Conservation (phyloP, 2,329 filamentous ascomycete species). For the Amylocarpus encephaloides region DNA sequence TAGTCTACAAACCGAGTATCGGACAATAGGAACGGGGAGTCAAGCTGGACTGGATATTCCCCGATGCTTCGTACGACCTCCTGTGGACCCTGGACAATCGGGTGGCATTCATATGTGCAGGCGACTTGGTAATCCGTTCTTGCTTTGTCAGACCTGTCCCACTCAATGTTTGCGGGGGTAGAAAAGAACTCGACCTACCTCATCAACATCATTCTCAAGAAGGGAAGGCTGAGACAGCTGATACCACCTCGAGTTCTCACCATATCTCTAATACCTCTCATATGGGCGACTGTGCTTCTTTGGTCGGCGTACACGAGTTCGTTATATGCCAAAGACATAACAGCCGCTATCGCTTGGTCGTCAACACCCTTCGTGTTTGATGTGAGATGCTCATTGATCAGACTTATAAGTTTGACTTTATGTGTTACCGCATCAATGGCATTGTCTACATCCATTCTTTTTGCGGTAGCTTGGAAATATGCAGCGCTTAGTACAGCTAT, state of each 20-base stretch:
- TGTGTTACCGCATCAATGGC: slow-evolving; percentile 26
- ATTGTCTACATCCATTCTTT: slow-evolving; percentile 18
- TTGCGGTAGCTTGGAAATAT: slow-evolving; percentile 26
- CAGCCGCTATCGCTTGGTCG: slow-evolving; percentile 27
- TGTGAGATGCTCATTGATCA: slow-evolving; percentile 27
- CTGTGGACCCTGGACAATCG: slow-evolving; percentile 23
- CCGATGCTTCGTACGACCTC: slow-evolving; percentile 8
- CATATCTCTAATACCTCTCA: slow-evolving; percentile 31
- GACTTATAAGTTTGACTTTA: slow-evolving; percentile 25
- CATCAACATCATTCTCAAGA: slow-evolving; percentile 22
- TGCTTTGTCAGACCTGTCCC: background rate
- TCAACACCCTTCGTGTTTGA: slow-evolving; percentile 18
- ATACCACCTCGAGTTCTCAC: slow-evolving; percentile 26
- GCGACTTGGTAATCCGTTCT: slow-evolving; percentile 32
- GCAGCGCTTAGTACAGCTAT: slow-evolving; percentile 30
- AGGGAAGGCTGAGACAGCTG: slow-evolving; percentile 12
- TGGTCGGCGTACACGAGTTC: slow-evolving; percentile 28
- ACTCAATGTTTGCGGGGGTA: slow-evolving; percentile 13
- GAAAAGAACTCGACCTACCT: slow-evolving; percentile 11
- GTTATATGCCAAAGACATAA: slow-evolving; percentile 30
- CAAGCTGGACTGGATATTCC: slow-evolving; percentile 20
- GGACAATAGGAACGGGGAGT: slow-evolving; percentile 25
- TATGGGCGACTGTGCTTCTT: slow-evolving; percentile 28
- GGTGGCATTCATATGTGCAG: slow-evolving; percentile 28
- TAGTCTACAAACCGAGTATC: slow-evolving; percentile 16